Percentiles rank a stretch among this genome's conserved stretches.
Conservation (phyloP, 2,329 filamentous ascomycete species). For the Hymenoscyphus occultus region DNA sequence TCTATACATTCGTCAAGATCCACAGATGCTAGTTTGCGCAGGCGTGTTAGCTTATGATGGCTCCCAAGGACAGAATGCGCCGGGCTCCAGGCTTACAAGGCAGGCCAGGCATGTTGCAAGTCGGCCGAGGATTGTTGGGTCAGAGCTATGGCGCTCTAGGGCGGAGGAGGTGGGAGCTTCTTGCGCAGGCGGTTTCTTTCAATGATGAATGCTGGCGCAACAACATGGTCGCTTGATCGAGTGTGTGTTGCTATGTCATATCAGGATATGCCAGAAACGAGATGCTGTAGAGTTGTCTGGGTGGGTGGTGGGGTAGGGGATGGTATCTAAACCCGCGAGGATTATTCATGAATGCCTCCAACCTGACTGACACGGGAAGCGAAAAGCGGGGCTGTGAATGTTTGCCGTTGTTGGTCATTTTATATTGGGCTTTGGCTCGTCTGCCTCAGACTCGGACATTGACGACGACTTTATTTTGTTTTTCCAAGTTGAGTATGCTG, state of each 20-base stretch:
- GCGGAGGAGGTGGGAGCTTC: conserved; percentile 26
- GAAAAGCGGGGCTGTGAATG: conserved; percentile 1
- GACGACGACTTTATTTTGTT: background rate
- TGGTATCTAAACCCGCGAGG: background rate
- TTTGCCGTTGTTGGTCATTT: background rate
- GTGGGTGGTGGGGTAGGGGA: background rate
- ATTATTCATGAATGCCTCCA: background rate
- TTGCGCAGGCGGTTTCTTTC: conserved; percentile 26
- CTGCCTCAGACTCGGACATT: background rate
- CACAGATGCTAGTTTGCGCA: conserved; percentile 68
- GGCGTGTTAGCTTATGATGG: background rate
- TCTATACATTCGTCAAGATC: conserved; percentile 98
- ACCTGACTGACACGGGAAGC: background rate
- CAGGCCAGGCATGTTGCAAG: conserved; percentile 52
- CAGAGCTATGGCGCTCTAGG: conserved; percentile 27
- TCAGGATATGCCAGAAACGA: conserved; percentile 14
- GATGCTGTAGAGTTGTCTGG: background rate
- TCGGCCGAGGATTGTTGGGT: conserved; percentile 17
- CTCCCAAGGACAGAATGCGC: background rate
- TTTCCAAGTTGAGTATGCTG: background rate
- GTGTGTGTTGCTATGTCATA: conserved; percentile 23
- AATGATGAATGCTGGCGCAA: conserved; percentile 30
- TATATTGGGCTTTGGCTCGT: background rate
- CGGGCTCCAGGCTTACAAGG: conserved; percentile 45
- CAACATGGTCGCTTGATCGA: conserved; percentile 36